Percentiles rank a stretch among this genome's conserved stretches.
These are phyloP conservation scores for Coffea humblotiana DNA, from an alignment of 305 asterid genomes.

Conservation along the genomic window DNA sequence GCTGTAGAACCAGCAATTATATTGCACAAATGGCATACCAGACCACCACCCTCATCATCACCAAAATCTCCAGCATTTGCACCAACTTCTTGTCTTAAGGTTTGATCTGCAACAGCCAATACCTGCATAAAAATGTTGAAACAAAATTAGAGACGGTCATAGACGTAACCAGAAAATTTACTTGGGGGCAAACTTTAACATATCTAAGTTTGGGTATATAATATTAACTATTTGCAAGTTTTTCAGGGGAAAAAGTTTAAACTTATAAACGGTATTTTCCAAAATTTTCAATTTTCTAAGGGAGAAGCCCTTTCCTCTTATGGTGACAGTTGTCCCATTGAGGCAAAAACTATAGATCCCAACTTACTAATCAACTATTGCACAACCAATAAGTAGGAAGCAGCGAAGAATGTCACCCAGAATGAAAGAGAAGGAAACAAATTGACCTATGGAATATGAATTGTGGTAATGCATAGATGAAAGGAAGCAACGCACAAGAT, in stretches of 20 bases:
- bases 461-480: neutral
- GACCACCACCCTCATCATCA: conserved; percentile 62
- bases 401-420: neutral
- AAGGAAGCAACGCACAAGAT: neutral
- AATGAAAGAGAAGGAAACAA: neutral
- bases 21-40: conserved; percentile 44
- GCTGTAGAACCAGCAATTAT: neutral
- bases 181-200: no score
- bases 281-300: no score
- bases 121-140: conserved; percentile 38
- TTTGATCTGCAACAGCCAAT: conserved; percentile 66
- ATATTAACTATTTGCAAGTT: no score
- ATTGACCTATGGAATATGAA: neutral
- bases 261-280: no score
- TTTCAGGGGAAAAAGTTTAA: no score
- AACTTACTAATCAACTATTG: neutral
- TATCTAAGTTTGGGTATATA: no score
- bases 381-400: neutral
- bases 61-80: conserved; percentile 66
- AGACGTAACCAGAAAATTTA: no score
- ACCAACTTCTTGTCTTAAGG: conserved; percentile 58
- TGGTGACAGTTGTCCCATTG: neutral
- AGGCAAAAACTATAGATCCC: neutral
- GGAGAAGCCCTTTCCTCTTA: no score
- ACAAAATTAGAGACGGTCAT: conserved; percentile 4